Conservation (phyloP, 495 filamentous ascomycete species). For the Penicillium malachiteum region DNA sequence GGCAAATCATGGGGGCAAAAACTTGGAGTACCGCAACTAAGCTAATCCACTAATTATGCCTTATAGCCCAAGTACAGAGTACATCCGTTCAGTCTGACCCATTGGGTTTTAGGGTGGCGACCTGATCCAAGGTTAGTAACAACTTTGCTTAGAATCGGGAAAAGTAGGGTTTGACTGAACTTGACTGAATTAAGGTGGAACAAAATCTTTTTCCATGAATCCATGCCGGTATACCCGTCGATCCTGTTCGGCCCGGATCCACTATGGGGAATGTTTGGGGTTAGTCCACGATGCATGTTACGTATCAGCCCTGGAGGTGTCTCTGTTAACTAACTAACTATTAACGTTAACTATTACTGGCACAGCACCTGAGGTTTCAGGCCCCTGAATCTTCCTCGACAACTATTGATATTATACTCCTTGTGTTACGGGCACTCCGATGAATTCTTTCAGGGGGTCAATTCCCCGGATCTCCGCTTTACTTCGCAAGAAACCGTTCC, state of each 20-base stretch:
- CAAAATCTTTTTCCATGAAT: neutral
- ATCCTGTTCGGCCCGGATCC: constrained; percentile 7
- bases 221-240: neutral
- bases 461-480: constrained; percentile 16
- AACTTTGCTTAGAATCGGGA: constrained; percentile 14
- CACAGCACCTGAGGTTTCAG: no score
- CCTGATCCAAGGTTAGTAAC: constrained; percentile 11
- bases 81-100: constrained; percentile 3
- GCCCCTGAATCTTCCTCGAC: no score
- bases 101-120: constrained; percentile 14
- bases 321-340: no score
- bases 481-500: constrained; percentile 33
- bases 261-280: neutral
- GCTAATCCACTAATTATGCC: neutral
- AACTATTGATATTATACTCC: no score
- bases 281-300: no score
- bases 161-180: constrained; percentile 7
- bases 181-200: neutral
- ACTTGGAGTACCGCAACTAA: constrained; percentile 23
- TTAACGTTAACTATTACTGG: no score
- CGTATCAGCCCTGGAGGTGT: no score
- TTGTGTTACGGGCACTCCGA: no score
- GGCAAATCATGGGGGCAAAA: constrained; percentile 21
- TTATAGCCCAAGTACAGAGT: constrained; percentile 15
- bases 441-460: no score